Base-by-base conservation (phyloP, 805 yeast genomes). In the Kockiozyma suomiensis region DNA sequence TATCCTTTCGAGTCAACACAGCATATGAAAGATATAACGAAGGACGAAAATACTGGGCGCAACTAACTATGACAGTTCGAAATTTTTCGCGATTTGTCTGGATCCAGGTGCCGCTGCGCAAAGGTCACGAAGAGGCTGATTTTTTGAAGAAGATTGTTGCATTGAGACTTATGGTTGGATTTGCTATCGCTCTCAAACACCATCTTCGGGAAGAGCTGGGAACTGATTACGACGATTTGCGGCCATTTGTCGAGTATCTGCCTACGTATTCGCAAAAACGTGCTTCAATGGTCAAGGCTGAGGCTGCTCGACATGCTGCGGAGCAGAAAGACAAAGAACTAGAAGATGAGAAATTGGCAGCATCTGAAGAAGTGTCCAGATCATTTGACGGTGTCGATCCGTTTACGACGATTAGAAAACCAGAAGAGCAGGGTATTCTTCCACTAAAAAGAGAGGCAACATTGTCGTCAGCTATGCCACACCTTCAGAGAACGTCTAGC, bases 161-260 rank as follows among this genome's bases (percentile, higher is more conserved):
- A 3, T 41, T 63, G 30, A 63, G 54, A 49, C 58, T 63, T 26
- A 33, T 63, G 41, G 46, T 54, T 5, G 66, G 57, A 12, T 63
- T 63, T 23, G 49, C 66, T 4, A 52, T 63, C 7, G 66, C 66
- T 17, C 57, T 61, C 10, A 63, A 63, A 41, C 66, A 63, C 25
- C 66, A 63, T 37, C 62, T 63, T n/a, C 62, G 66, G 1, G 66
- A 63, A 41, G 66, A 63, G 33, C 50, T 61, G 2, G 66, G 66
- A 17, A 62, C 57, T 2, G 66, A 63, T 37, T 62, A 63, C 40
- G 66, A 62, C 17, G 66, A 63, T 33, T 35, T 63, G 50, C 45
- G 47, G n/a, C 60, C 59, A 7, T 53, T 56, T 25, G 62, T 63
- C n/a, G 58, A 49, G n/a, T 61, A 62, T 43, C 54, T 63, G 3